phyloP scores from a whole-genome alignment of 2,329 filamentous ascomycete species.

The Ophiocordyceps camponoti-saundersi region DNA sequence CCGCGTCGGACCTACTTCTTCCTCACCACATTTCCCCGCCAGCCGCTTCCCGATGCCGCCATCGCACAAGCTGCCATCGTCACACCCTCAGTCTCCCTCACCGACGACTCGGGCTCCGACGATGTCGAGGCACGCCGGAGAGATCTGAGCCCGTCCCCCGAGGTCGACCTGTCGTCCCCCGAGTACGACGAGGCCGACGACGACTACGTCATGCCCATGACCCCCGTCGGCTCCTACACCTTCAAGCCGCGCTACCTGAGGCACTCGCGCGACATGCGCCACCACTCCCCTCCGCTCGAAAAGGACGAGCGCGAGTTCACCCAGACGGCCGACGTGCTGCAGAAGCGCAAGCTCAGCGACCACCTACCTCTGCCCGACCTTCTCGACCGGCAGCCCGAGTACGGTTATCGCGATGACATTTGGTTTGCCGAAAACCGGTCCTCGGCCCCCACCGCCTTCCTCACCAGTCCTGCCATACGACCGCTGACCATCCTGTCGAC shows the following conservation, averaged over 20 bases:
- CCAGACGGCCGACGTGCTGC: conserved; percentile 77
- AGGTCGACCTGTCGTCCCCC: conserved; percentile 76
- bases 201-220: conserved; percentile 38
- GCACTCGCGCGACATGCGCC: conserved; percentile 30
- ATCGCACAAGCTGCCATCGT: conserved; percentile 35
- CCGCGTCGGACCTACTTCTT: conserved; percentile 95
- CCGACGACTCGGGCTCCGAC: conserved; percentile 39
- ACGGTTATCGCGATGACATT: conserved; percentile 26
- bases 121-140: conserved; percentile 52
- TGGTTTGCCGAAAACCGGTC: conserved; percentile 33
- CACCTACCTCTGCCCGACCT: conserved; percentile 14
- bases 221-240: conserved; percentile 48
- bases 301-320: conserved; percentile 95
- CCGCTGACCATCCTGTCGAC: conserved; percentile 11
- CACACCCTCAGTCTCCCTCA: conserved; percentile 62
- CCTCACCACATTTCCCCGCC: conserved; percentile 72
- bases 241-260: conserved; percentile 34
- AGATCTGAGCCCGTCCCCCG: conserved; percentile 76
- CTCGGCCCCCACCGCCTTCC: conserved; percentile 21
- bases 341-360: conserved; percentile 41
- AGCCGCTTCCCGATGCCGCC: conserved; percentile 49
- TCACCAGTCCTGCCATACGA: conserved; percentile 37
- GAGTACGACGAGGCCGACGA: conserved; percentile 65
- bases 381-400: conserved; percentile 15
- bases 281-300: conserved; percentile 77